These are phyloP conservation scores for Effrenium voratum DNA, from an alignment of 73 alveolate genomes.

Conservation along the genomic window DNA sequence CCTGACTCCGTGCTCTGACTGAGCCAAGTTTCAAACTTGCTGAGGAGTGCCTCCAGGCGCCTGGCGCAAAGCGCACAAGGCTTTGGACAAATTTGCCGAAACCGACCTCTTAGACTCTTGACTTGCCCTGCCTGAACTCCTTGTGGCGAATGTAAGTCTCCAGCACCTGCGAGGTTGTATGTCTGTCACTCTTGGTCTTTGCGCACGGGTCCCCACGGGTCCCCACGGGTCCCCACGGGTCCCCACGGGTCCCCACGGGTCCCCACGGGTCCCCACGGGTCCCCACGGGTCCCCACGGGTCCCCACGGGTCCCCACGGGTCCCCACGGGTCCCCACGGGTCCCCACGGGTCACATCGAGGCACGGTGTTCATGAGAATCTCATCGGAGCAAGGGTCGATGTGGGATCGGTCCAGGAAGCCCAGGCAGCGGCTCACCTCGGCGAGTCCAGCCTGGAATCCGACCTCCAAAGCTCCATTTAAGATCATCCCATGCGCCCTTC, in stretches of 20 bases:
- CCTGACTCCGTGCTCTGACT: not conserved
- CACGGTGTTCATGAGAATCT: conserved; percentile 75
- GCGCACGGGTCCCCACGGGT: no score
- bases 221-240: no score
- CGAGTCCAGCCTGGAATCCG: not conserved
- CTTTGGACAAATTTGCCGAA: not conserved
- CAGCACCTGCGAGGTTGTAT: conserved; percentile 62
- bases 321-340: no score
- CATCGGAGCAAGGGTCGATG: conserved; percentile 90
- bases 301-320: no score
- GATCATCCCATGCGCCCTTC: not conserved
- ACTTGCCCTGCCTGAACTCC: conserved; percentile 45
- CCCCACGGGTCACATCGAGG: not conserved
- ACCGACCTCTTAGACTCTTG: not conserved
- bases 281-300: no score
- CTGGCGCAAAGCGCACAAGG: not conserved
- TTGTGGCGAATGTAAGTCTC: conserved; percentile 87
- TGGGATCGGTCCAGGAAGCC: conserved; percentile 84
- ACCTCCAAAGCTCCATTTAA: not conserved
- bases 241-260: no score
- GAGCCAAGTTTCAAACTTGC: conserved; percentile 32
- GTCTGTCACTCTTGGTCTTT: no score
- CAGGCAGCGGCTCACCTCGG: conserved; percentile 77
- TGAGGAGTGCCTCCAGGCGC: conserved; percentile 73
- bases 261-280: no score